Evolutionary conservation across 23 red algal species (phyloP), one percentile per base, ranked within the genome.

Genomic region (Gracilaria gracilis): DNA sequence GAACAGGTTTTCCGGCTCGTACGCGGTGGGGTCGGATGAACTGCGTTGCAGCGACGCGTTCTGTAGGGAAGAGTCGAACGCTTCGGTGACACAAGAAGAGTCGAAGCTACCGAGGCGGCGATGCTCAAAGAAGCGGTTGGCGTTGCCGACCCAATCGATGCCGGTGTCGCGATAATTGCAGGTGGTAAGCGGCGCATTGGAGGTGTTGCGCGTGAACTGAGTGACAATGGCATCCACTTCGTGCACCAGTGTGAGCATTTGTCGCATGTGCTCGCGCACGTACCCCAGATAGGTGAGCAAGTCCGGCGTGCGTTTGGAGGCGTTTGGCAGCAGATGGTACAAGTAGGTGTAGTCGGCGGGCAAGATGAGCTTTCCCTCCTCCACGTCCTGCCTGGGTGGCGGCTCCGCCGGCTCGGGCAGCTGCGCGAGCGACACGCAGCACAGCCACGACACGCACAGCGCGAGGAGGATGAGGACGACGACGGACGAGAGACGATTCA

Each of bases 121-220:
- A 19, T 62, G 62, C 32, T 65, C 11, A 28, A 86, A 86, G 65
- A 62, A 86, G 61, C 37, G 72, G 21, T 1, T 33, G 4, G 59
- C 82, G 3, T 27, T 21, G 28, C 12, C 16, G 1, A 23, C 11
- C 82, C 82, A 86, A 6, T 35, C n/a, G 37, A 19, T 57, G 58
- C 7, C 27, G 16, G 32, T 35, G 58, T 50, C 24, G 29, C 57
- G 82, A 25, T 86, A 17, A 39, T 86, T 86, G 82, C 82, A 86
- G 9, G 82, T 86, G 37, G 37, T 86, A 2, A 86, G 48, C 79
- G 58, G 58, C 24, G 79, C 79, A 28, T 33, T 24, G 79, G 72
- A 4, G 72, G 72, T 48, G 72, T 77, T 31, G 72, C 25, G 20
- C n/a, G 72, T 77, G 72, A 12, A 77, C 8, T 24, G 35, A 4